phyloP scores from a whole-genome alignment of 257 asterid genomes.

The Salvia miltiorrhiza region DNA sequence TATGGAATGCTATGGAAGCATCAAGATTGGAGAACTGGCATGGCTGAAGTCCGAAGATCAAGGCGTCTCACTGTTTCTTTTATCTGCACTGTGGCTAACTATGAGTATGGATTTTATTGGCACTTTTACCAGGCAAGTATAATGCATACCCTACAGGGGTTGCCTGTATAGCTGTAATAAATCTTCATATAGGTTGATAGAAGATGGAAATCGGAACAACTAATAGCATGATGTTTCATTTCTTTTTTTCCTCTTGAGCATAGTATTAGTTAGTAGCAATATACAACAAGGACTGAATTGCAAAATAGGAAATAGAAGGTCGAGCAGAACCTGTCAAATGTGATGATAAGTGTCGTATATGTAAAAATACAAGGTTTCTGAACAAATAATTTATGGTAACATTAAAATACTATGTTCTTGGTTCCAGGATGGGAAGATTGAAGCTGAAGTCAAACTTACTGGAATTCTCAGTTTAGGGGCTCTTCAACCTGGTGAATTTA shows the following conservation, averaged over 20 bases:
- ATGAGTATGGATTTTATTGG: conserved; percentile 97
- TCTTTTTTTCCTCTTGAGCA: background rate
- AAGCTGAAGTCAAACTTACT: conserved; percentile 97
- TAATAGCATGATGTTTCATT: background rate
- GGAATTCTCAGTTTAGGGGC: conserved; percentile 97
- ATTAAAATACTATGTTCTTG: conserved; percentile 5
- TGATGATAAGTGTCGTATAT: background rate
- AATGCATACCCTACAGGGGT: conserved; percentile 2
- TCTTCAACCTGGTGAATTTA: conserved; percentile 77
- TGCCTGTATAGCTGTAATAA: background rate
- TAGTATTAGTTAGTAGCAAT: background rate
- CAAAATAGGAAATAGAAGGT: background rate
- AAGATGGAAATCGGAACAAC: background rate
- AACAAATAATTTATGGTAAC: background rate
- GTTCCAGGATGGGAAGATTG: conserved; percentile 95
- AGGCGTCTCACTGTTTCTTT: conserved; percentile 91
- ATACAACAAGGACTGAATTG: background rate
- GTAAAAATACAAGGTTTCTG: background rate
- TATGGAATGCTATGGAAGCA: conserved; percentile 97
- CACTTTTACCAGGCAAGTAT: conserved; percentile 87
- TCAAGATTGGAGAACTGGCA: conserved; percentile 98
- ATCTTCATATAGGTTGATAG: conserved; percentile 10
- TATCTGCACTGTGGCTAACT: conserved; percentile 94
- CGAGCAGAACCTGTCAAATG: background rate
- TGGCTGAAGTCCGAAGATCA: conserved; percentile 94